Conservation (phyloP, 2,329 filamentous ascomycete genomes). For the Ophiocordyceps camponoti-leonardi region DNA sequence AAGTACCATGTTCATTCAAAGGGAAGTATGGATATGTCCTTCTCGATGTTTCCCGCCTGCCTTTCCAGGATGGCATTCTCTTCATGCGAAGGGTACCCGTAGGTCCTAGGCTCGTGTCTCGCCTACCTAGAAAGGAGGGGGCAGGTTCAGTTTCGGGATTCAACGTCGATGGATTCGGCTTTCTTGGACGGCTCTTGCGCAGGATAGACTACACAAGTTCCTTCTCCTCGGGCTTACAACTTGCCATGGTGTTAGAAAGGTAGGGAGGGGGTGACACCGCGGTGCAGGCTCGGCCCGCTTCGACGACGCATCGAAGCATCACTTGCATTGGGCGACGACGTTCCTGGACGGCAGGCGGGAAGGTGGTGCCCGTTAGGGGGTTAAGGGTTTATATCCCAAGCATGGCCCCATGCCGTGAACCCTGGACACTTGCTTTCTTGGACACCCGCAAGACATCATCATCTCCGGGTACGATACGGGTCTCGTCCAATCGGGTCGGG, state of each 20-base stretch:
- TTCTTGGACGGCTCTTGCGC: background rate
- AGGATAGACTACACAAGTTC: background rate
- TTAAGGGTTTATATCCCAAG: background rate
- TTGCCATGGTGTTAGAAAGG: background rate
- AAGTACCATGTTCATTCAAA: too few species aligned
- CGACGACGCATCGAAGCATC: background rate
- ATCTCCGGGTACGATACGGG: background rate
- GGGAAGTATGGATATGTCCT: background rate
- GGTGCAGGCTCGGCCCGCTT: background rate
- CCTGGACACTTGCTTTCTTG: background rate
- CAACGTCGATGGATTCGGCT: background rate
- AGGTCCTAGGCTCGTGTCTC: too few species aligned
- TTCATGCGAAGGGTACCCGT: background rate
- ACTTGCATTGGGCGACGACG: background rate
- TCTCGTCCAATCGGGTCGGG: background rate
- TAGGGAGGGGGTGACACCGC: too few species aligned
- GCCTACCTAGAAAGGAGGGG: too few species aligned
- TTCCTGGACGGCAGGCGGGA: background rate
- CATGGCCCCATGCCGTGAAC: background rate
- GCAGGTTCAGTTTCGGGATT: too few species aligned
- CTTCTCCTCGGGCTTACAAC: background rate
- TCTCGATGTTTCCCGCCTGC: background rate
- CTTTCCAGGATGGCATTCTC: background rate
- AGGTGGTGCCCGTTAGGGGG: background rate
- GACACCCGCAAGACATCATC: background rate